Conservation (phyloP, 2,329 filamentous ascomycete species). For the Alternaria sp. region DNA sequence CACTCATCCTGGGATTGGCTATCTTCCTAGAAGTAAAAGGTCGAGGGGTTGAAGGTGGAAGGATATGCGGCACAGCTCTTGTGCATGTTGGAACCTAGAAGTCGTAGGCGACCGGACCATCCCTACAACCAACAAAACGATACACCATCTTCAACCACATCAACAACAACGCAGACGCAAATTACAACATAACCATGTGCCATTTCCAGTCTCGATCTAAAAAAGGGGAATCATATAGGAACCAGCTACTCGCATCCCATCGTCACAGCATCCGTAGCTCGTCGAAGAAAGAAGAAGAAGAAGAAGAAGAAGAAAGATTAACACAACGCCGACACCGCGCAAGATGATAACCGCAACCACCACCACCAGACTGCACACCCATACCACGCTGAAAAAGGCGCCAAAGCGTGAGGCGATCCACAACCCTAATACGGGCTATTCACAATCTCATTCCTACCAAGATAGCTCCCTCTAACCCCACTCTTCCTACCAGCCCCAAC, state of each 20-base stretch:
- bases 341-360: neutral
- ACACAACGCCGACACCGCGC: neutral
- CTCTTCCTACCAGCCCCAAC: constrained; percentile 50
- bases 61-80: no score
- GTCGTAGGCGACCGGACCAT: no score
- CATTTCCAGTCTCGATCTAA: neutral
- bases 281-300: neutral
- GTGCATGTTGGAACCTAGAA: no score
- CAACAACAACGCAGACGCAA: no score
- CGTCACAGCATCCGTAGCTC: neutral
- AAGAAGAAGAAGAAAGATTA: no score
- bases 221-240: neutral
- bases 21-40: no score
- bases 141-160: no score
- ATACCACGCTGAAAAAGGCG: no score
- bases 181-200: neutral
- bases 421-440: constrained; percentile 70
- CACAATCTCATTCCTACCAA: constrained; percentile 83
- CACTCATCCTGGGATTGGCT: neutral
- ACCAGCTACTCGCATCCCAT: neutral
- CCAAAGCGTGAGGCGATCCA: no score
- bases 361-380: neutral
- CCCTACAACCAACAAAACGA: no score
- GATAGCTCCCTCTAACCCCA: constrained; percentile 66
- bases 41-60: no score